Base-by-base conservation (phyloP, 108 stramenopile species). In the Stephanodiscus minutulus region DNA sequence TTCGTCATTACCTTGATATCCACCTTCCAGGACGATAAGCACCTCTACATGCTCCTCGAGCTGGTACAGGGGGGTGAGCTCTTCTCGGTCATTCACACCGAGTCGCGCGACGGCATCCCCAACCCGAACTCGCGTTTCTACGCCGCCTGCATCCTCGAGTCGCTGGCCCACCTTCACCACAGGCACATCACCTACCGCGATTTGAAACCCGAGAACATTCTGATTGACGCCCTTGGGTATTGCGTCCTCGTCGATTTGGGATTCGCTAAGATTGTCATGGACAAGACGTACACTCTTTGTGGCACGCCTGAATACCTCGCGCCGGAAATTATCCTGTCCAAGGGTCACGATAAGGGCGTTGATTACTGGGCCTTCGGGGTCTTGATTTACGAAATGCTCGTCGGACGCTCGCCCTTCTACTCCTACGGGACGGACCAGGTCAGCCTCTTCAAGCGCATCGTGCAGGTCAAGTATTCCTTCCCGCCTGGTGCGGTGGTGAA, bases 281-380 rank as follows among this genome's bases (percentile, higher is more conserved):
- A 94, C 75, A 95, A 95, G 85, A 96, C 97, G n/a, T 98, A 96
- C 83, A 98, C 97, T 33, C 82, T 98, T 28, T 98, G 96, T 77
- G 97, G 97, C 36, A 98, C 97, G 21, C 98, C 98, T 9, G 99
- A 99, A 71, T 99, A 99, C 74, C 93, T 99, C 5, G 98, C 97
- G 5, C 99, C 99, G 2, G 98, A 99, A 82, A 96, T 98, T 55
- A 98, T 99, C 68, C 87, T 98, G 27, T 96, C 96, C 25, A 96
- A 96, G 77, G 99, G 99, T 68, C 98, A 99, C 82, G 96, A 97
- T 76, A 97, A 97, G 79, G 97, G 94, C 52, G 98, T 99, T 17
- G 99, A 99, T 83, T 97, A 95, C 80, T 99, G 99, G 99, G 98
- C 99, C 6, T 93, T 93, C 44, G 99, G 99, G 39, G 95, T 98